phyloP scores from a whole-genome alignment of 331 rosid genomes.

The Stylosanthes scabra region DNA sequence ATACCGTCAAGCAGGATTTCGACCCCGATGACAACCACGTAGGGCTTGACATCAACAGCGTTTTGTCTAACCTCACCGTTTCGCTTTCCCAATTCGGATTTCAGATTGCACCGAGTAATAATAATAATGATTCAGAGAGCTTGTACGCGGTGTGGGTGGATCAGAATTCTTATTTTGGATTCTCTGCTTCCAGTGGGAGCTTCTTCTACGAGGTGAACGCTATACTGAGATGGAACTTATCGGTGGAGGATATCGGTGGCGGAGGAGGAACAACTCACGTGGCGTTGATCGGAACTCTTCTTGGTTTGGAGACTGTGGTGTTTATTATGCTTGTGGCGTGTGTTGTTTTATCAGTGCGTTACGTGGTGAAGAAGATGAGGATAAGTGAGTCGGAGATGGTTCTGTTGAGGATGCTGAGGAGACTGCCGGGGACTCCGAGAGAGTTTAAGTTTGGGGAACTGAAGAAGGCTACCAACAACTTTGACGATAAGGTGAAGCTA shows the following conservation, averaged over 20 bases:
- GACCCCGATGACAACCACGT: conserved; percentile 70
- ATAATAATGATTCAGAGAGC: conserved; percentile 38
- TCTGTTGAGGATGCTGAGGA: conserved; percentile 65
- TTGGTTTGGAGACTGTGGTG: no score
- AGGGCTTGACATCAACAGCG: conserved; percentile 66
- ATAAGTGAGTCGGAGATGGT: conserved; percentile 26
- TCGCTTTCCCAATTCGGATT: conserved; percentile 45
- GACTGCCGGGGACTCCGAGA: conserved; percentile 72
- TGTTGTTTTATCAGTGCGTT: no score
- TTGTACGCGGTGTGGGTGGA: conserved; percentile 62
- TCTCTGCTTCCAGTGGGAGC: conserved; percentile 70
- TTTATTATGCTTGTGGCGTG: no score
- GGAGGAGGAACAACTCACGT: no score
- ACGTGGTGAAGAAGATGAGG: neutral
- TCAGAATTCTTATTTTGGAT: conserved; percentile 61
- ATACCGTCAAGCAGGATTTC: conserved; percentile 62
- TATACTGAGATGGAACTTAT: conserved; percentile 67
- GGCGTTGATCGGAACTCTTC: no score
- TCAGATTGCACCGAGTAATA: conserved; percentile 49
- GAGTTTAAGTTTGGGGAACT: conserved; percentile 64
- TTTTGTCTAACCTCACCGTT: conserved; percentile 43
- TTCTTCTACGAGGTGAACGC: conserved; percentile 51
- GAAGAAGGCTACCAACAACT: conserved; percentile 73
- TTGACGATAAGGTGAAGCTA: conserved; percentile 58
- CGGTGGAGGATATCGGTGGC: conserved; percentile 43